These are phyloP conservation scores for Blastocystis sp. DNA, from an alignment of 352 stramenopile species.

Conservation along the genomic window DNA sequence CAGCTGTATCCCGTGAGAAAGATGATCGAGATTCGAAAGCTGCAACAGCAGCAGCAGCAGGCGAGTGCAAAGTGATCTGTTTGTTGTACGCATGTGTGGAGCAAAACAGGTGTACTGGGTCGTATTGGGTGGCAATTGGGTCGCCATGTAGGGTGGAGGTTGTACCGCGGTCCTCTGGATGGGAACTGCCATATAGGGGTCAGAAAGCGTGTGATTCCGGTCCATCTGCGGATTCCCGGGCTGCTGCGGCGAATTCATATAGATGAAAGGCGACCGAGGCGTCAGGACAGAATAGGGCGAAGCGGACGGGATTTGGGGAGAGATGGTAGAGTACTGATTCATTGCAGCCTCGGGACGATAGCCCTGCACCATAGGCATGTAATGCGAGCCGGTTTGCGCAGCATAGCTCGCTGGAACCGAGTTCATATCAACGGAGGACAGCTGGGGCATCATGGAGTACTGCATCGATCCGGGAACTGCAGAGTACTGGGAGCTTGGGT, in stretches of 20 bases:
- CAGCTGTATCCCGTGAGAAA: constrained; percentile 23
- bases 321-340: background rate
- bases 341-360: background rate
- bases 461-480: background rate
- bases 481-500: background rate
- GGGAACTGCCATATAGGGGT: constrained; percentile 38
- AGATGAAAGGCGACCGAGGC: constrained; percentile 8
- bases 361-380: background rate
- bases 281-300: background rate
- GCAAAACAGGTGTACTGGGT: background rate
- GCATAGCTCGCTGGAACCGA: background rate
- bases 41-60: constrained; percentile 12
- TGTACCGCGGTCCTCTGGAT: background rate
- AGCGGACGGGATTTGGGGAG: background rate
- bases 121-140: background rate
- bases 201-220: background rate
- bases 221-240: background rate
- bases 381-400: background rate
- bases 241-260: constrained; percentile 12
- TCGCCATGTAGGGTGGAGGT: background rate
- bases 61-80: background rate
- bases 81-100: background rate
- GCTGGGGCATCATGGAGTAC: background rate
- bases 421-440: background rate
- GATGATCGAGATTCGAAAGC: constrained; percentile 44